Base-by-base conservation (phyloP, 106 monocot genomes). In the Agapanthus africanus region DNA sequence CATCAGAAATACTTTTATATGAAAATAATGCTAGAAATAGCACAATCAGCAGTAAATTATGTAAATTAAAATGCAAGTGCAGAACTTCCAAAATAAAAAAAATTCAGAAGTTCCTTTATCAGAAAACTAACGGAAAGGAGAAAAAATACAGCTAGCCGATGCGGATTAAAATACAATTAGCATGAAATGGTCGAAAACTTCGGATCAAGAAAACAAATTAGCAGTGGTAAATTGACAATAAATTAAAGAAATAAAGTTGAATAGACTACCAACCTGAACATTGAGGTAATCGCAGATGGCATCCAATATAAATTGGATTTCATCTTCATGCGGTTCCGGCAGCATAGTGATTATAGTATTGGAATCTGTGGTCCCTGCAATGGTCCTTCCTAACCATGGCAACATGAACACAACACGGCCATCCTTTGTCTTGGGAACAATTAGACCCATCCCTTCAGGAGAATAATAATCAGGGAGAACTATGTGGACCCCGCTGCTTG, bases 391-490 rank as follows among this genome's bases (percentile, higher is more conserved):
- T 67, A 97, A 71, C 97, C 97, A 97, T 0, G 97, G 97, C 40
- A 97, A 66, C 97, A 97, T 90, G 79, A 97, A 92, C 13, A 89
- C 86, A 75, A 97, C 78, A 69, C 97, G 88, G 13, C 97, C 97
- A 84, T 97, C 97, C 69, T 97, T 97, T 40, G 97, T 97, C 68
- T 97, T 97, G 46, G 97, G 97, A 38, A 97, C 97, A 80, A 97
- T 92, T 67, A 97, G 80, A 18, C 97, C 97, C 97, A 97, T 97
- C 31, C 97, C 97, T 69, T 97, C 97, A 59, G 97, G 97, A 67
- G 91, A 97, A 65, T 97, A 97, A 74, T 97, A 97, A 73, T 97
- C 97, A 59, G 97, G 97, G 78, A 97, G 88, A 66, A 97, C 91
- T 52, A 97, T 85, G 74, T 97, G 97, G 18, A 92, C 97, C 40